Conservation (phyloP, 306 rosid species). For the Cyclanthera cordifolia region DNA sequence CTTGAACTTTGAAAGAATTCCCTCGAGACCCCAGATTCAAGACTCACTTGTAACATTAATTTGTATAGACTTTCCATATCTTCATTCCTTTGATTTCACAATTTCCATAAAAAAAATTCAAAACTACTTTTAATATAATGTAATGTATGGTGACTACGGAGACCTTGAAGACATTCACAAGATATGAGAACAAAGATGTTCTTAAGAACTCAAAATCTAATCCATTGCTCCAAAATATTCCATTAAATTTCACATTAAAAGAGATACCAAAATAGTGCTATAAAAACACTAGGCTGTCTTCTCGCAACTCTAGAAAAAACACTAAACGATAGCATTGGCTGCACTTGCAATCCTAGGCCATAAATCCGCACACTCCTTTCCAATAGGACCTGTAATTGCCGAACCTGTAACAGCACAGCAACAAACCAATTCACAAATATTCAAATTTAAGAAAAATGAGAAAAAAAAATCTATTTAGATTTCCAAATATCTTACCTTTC, state of each 20-base stretch:
- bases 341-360: constrained; percentile 19
- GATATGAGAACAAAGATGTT: background rate
- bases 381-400: constrained; percentile 16
- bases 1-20: no score
- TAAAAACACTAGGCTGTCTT: background rate
- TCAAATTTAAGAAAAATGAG: background rate
- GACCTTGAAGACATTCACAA: background rate
- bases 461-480: no score
- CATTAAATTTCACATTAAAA: background rate
- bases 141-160: background rate
- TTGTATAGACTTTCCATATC: no score
- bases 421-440: background rate
- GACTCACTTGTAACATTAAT: no score
- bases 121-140: no score
- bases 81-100: no score
- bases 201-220: background rate
- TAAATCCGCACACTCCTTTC: constrained; percentile 18
- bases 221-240: background rate
- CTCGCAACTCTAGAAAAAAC: background rate
- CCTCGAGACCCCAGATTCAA: no score
- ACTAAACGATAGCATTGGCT: constrained; percentile 13
- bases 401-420: constrained; percentile 1
- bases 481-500: constrained; percentile 26
- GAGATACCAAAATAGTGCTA: background rate
- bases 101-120: no score